These are phyloP conservation scores for Linaria vulgaris DNA, from an alignment of 257 asterid genomes.

Conservation along the genomic window DNA sequence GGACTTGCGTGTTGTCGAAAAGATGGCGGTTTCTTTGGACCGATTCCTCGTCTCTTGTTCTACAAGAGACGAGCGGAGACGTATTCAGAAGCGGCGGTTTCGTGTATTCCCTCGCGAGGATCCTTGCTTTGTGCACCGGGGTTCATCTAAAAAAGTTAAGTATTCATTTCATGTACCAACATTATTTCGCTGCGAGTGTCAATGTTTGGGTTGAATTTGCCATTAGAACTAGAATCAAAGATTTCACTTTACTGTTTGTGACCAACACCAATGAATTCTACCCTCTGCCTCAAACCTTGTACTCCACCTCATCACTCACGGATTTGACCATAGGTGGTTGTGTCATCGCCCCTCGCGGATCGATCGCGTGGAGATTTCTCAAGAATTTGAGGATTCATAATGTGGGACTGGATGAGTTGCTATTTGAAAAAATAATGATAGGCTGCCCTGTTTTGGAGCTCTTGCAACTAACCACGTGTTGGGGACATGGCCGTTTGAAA, in stretches of 20 bases:
- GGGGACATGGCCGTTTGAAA: background rate
- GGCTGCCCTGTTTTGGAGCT: constrained; percentile 9
- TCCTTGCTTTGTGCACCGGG: background rate
- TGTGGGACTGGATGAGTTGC: background rate
- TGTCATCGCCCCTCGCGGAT: background rate
- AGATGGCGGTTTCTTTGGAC: constrained; percentile 11
- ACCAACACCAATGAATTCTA: background rate
- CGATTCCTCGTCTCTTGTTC: background rate
- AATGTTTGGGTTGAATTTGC: constrained; percentile 20
- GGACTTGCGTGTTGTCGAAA: constrained; percentile 17
- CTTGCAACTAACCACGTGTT: background rate
- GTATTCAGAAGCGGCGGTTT: background rate
- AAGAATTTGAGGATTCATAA: background rate
- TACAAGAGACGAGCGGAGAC: background rate
- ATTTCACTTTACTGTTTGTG: background rate
- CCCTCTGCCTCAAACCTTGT: background rate
- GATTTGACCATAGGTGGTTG: background rate
- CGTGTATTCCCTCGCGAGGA: constrained; percentile 8
- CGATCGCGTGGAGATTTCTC: constrained; percentile 20
- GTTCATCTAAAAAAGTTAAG: background rate
- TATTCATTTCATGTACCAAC: background rate
- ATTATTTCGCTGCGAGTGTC: background rate
- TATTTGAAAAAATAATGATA: background rate
- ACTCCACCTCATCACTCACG: constrained; percentile 6
- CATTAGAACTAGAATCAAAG: constrained; percentile 12